phyloP scores from a whole-genome alignment of 2,329 filamentous ascomycete species.

The Neonectria ditissima region DNA sequence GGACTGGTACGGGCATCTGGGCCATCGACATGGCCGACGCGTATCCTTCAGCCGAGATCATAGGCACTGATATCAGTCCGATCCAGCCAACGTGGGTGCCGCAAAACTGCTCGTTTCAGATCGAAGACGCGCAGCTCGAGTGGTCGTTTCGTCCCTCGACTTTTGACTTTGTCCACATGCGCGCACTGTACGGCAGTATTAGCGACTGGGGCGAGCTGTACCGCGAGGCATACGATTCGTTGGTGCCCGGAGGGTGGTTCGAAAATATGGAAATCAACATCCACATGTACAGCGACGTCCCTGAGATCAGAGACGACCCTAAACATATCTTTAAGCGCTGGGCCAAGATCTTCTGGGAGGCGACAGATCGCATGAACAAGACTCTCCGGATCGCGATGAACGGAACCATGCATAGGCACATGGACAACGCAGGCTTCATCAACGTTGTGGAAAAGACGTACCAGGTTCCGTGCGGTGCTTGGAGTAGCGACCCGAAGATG shows the following conservation, averaged over 20 bases:
- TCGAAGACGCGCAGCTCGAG: slow-evolving; percentile 18
- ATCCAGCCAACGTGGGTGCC: no score
- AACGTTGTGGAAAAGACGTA: slow-evolving; percentile 31
- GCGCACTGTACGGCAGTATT: slow-evolving; percentile 11
- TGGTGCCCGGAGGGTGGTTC: slow-evolving; percentile 31
- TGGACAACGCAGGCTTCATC: slow-evolving; percentile 32
- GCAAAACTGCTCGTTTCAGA: no score
- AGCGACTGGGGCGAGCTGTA: slow-evolving; percentile 17
- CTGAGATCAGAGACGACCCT: slow-evolving; percentile 25
- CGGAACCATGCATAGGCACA: slow-evolving; percentile 26
- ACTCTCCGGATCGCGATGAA: slow-evolving; percentile 28
- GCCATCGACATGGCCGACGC: no score
- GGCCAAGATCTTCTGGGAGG: slow-evolving; percentile 33
- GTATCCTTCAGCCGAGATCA: no score
- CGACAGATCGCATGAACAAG: slow-evolving; percentile 23
- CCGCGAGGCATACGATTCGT: background rate
- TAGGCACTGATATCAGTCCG: no score
- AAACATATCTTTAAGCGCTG: slow-evolving; percentile 35
- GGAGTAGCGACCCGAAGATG: slow-evolving; percentile 29
- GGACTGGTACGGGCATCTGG: no score
- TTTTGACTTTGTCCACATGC: slow-evolving; percentile 21
- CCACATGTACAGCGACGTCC: slow-evolving; percentile 31
- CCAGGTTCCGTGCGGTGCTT: slow-evolving; percentile 29
- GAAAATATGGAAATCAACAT: slow-evolving; percentile 38
- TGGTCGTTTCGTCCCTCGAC: background rate